Evolutionary conservation across 768 basidiomycete species (phyloP).

Genomic region (Sarcodon aspratus): DNA sequence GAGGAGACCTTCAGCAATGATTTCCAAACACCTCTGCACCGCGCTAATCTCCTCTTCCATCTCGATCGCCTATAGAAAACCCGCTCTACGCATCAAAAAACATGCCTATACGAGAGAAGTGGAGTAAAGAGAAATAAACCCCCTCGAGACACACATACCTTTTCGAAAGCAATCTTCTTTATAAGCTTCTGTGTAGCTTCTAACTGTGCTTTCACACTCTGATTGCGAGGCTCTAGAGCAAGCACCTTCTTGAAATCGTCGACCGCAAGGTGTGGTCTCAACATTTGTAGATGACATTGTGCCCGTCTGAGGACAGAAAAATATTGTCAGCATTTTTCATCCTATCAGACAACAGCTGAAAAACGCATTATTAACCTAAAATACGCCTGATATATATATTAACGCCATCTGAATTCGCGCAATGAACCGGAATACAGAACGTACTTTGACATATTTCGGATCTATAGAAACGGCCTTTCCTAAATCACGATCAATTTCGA

Average conservation of each 20-base stretch:
- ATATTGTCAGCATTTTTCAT: neutral
- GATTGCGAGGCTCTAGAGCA: constrained; percentile 77
- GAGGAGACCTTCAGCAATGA: constrained; percentile 61
- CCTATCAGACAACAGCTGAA: too few relatives aligned
- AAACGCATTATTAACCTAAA: too few relatives aligned
- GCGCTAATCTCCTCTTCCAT: constrained; percentile 81
- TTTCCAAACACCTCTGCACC: constrained; percentile 62
- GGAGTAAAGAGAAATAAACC: neutral
- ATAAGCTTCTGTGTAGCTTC: constrained; percentile 86
- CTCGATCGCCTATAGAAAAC: constrained; percentile 64
- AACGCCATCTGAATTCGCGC: neutral
- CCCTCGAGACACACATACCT: constrained; percentile 31
- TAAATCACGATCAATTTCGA: constrained; percentile 13
- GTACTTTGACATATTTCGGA: constrained; percentile 69
- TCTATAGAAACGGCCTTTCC: constrained; percentile 83
- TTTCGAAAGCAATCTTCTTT: constrained; percentile 85
- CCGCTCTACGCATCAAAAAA: neutral
- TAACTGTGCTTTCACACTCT: constrained; percentile 67
- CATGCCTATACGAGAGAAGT: neutral
- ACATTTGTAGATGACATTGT: constrained; percentile 79
- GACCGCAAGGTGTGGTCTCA: constrained; percentile 80
- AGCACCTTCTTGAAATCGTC: constrained; percentile 82
- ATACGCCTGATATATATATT: neutral
- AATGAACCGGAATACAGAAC: neutral
- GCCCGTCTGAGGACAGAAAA: constrained; percentile 51